Conservation (phyloP, 2,329 filamentous ascomycete genomes). For the Aspergillus sergii region DNA sequence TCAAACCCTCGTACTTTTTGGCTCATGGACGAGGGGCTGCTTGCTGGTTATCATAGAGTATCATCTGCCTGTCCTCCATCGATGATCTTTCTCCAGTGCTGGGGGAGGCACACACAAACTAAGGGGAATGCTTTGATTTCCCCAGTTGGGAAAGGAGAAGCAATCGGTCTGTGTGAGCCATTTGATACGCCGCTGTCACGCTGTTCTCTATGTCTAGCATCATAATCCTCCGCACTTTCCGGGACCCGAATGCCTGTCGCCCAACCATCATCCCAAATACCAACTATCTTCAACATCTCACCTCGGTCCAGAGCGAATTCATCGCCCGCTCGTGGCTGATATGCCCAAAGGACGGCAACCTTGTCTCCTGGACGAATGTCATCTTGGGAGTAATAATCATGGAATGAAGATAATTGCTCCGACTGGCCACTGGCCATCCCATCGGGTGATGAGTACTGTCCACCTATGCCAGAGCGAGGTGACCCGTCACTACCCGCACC, state of each 20-base stretch:
- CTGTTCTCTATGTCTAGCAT: constrained; percentile 72
- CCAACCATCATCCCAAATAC: constrained; percentile 99
- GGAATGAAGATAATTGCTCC: constrained; percentile 94
- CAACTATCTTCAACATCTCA: constrained; percentile 97
- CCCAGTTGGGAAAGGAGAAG: constrained; percentile 67
- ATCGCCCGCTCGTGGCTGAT: constrained; percentile 88
- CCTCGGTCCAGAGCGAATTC: constrained; percentile 92
- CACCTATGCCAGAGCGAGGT: constrained; percentile 67
- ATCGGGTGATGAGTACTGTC: constrained; percentile 80
- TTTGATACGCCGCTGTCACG: constrained; percentile 93
- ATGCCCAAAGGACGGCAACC: constrained; percentile 92
- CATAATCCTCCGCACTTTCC: constrained; percentile 87
- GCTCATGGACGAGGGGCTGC: constrained; percentile 16
- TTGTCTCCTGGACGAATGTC: constrained; percentile 91
- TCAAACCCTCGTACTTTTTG: constrained; percentile 14
- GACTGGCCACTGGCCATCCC: constrained; percentile 86
- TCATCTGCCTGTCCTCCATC: constrained; percentile 67
- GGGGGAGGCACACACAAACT: constrained; percentile 91
- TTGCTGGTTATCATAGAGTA: constrained; percentile 20
- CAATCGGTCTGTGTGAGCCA: constrained; percentile 63
- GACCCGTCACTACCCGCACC: constrained; percentile 68
- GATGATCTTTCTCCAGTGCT: constrained; percentile 96
- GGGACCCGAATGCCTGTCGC: constrained; percentile 85
- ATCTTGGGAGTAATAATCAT: constrained; percentile 97
- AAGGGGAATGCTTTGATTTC: constrained; percentile 98